A percentile compares a stretch with the other conserved stretches of the same genome.
Conservation (phyloP, 208 protist genomes). For the Trichomonas tenax region DNA sequence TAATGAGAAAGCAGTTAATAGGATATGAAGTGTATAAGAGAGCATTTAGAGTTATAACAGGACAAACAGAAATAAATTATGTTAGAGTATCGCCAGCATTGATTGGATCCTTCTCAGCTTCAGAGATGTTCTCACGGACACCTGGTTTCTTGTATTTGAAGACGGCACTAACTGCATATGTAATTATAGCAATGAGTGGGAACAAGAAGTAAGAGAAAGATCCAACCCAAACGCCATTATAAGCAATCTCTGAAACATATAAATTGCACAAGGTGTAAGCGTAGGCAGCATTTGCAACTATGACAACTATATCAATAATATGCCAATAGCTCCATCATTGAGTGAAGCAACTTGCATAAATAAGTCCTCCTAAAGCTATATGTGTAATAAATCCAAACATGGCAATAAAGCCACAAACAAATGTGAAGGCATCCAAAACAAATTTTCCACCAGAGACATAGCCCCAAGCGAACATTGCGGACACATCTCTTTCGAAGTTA, state of each 20-base stretch:
- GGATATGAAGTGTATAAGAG: too few relatives aligned
- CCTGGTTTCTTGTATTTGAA: background rate
- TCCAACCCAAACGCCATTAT: background rate
- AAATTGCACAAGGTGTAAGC: background rate
- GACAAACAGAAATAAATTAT: too few relatives aligned
- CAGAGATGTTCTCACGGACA: background rate
- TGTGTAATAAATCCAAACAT: background rate
- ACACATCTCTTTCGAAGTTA: background rate
- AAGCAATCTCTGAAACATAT: background rate
- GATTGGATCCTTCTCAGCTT: background rate
- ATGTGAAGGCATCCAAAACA: background rate
- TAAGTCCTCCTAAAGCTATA: background rate
- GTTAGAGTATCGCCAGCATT: background rate
- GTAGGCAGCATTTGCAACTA: background rate
- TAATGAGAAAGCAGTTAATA: too few relatives aligned
- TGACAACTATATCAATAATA: background rate
- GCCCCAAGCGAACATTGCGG: background rate
- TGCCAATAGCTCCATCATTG: background rate
- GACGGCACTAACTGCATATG: background rate
- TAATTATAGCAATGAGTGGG: background rate
- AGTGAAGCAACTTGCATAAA: background rate
- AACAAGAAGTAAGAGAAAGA: background rate
- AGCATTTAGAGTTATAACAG: too few relatives aligned
- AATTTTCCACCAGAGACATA: background rate
- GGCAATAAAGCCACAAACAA: background rate